Base-by-base conservation (phyloP, 805 yeast genomes). In the Ogataea pini region DNA sequence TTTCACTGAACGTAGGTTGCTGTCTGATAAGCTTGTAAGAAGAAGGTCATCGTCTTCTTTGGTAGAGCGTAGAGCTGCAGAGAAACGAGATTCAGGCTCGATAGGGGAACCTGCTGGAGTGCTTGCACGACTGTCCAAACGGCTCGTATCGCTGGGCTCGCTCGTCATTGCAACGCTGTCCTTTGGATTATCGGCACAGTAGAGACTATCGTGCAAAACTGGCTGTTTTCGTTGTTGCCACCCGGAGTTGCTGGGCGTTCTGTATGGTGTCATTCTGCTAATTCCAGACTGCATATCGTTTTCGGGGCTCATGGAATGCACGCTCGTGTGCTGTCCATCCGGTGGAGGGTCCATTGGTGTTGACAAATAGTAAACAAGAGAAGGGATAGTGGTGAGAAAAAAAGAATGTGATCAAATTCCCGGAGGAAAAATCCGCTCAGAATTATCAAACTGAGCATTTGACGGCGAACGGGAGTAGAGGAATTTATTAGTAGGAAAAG, bases 1-100 rank as follows among this genome's bases (percentile, higher is more conserved):
- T 47, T 76, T 76, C 29, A 82, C 86, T 2, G 78, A 71, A 48
- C 76, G 73, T 43, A 83, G 64, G 39, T 78, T 79, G 32, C 71
- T 78, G 19, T 54, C 50, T 4, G 63, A 60, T n/a, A 63, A 47
- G 14, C 50, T 46, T 14, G 55, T 50, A 4, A 28, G n/a, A 27
- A 61, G 38, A 17, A 61, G 33, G 9, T 59, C 51, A 17, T 56
- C 53, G 3, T 27, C 24, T 8, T 39, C 42, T 41, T 54, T 56
- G 14, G 46, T 47, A 5, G 56, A 28, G 18, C 34, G 34, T 17
- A 31, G 9, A 13, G 31, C 31, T 28, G 31, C 6, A 13, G 31
- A 13, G n/a, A 10, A 28, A 13, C 14, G 31, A 4, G 31, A 12
- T 10, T 10, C 31, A 7, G 31, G 9, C n/a, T 10, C 14, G 8